Evolutionary conservation across 2,329 filamentous ascomycete genomes (phyloP), one percentile per base, ranked within the genome.

Genomic region (Cladophialophora chaetospira): DNA sequence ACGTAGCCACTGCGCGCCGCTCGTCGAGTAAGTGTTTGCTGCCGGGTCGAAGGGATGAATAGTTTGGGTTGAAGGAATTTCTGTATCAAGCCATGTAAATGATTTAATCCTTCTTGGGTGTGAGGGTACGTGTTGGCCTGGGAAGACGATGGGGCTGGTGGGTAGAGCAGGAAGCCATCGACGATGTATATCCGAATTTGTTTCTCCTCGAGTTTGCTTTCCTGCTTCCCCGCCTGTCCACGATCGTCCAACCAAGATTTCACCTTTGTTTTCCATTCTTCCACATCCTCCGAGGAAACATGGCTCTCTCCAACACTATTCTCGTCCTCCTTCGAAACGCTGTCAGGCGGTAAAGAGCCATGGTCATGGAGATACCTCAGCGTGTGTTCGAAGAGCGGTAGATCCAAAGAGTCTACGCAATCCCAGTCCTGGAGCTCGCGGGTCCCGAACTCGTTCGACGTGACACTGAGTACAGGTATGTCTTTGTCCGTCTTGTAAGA

Each of bases 151-250:
- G 40, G 44, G 5, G 29, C 53, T 0, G 72, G 69, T 0, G 86
- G 82, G 73, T 88, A 97, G 1, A 97, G 81, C 0, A 97, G 78
- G 70, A 97, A 97, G 0, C 93, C 93, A 68, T 97, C 93, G 2
- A 97, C 79, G 55, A 97, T 79, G 59, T 86, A 92, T 23, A 94
- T 74, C 0, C 76, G 76, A 0, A 79, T 44, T 10, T 57, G 15
- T 28, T 26, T 36, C 23, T 15, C 11, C 13, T 13, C 29, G 42
- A 4, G 25, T 11, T 13, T 49, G 26, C 43, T 46, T 17, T 33
- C 47, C 15, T 29, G 21, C 26, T 10, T 49, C 13, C 21, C 19
- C 15, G 19, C 21, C 15, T 2, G 57, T 56, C 15, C 38, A 19
- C 60, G 33, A 8, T 36, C 21, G 4, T 57, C 46, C 17, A 77